These are phyloP conservation scores for Aaosphaeria pasadenensis DNA, from an alignment of 2,329 filamentous ascomycete species.

Conservation along the genomic window DNA sequence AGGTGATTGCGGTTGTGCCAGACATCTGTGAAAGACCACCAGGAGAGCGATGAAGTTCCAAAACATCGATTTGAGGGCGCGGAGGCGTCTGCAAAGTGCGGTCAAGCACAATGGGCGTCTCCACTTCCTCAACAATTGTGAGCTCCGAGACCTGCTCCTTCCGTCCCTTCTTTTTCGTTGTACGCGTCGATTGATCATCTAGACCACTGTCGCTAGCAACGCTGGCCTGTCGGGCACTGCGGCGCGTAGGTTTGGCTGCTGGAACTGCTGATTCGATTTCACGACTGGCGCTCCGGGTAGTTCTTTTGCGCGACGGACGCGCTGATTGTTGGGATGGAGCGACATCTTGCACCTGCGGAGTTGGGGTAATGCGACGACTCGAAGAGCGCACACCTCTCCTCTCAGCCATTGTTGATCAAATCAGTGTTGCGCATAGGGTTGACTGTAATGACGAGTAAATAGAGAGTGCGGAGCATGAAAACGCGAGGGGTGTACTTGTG, in stretches of 20 bases:
- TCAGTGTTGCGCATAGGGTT: too few relatives aligned
- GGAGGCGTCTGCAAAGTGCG: constrained; percentile 24
- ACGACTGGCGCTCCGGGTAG: constrained; percentile 40
- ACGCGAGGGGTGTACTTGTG: too few relatives aligned
- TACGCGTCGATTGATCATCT: constrained; percentile 14
- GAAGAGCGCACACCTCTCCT: constrained; percentile 28
- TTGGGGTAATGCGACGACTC: constrained; percentile 33
- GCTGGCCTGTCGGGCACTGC: constrained; percentile 25
- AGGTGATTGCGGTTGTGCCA: constrained; percentile 46
- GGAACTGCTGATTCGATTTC: constrained; percentile 26
- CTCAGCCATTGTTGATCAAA: constrained; percentile 25
- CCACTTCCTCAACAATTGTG: constrained; percentile 29
- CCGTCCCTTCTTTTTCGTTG: constrained; percentile 16
- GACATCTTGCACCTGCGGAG: constrained; percentile 23
- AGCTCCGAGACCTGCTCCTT: constrained; percentile 29
- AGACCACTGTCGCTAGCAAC: constrained; percentile 21
- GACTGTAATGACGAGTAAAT: too few relatives aligned
- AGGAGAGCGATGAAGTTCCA: constrained; percentile 25
- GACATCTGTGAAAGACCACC: constrained; percentile 43
- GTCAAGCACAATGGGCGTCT: constrained; percentile 18
- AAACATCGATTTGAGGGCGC: constrained; percentile 5
- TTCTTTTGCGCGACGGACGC: constrained; percentile 25
- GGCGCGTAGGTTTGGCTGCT: constrained; percentile 17
- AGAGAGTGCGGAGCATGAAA: too few relatives aligned
- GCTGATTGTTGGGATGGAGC: constrained; percentile 13